Evolutionary conservation across 352 stramenopile species (phyloP), one percentile per base, ranked within the genome.

Genomic region (Phytophthora sansomeana): DNA sequence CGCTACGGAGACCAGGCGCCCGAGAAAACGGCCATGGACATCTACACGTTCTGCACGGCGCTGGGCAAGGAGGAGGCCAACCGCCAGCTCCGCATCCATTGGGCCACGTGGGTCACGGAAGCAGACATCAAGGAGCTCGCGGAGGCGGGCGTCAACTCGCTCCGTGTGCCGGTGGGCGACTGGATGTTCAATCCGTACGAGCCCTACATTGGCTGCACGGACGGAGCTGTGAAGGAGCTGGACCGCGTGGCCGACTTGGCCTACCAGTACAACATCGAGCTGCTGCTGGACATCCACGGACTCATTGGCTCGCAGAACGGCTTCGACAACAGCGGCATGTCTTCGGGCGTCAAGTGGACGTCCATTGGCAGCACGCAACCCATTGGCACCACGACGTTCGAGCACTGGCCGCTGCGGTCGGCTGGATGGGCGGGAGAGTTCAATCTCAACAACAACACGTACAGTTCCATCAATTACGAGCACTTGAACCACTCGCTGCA

Each of bases 281-380:
- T 98, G 13, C 67, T 98, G 43, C 72, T 99, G 42, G 96, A 99
- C 74, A 87, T 99, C 48, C 96, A 99, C 80, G 89, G 90, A 2
- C 74, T 95, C 54, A 89, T 95, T 29, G 93, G 89, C 35, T 97
- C 85, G 41, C 93, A 98, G 81, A 99, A 99, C 76, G 96, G 96
- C 32, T 98, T 98, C 69, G 96, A 99, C 75, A 99, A 99, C 74
- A 96, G 84, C 24, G 96, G 96, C n/a, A 81, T 74, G 57, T 59
- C 63, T 3, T 24, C 57, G 2, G 58, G 56, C 8, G 17, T 72
- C 49, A 72, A 72, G 42, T 72, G 63, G 63, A 72, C 63, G 58
- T 72, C 63, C 6, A 58, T 72, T 21, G 63, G 63, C 49, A 72
- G 63, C 24, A 72, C 63, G 49, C 57, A 72, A 16, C 63, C 63